A percentile compares a stretch with the other conserved stretches of the same genome.
These are phyloP conservation scores for Neolentinus lepideus DNA, from an alignment of 1,284 basidiomycete species.

Conservation along the genomic window DNA sequence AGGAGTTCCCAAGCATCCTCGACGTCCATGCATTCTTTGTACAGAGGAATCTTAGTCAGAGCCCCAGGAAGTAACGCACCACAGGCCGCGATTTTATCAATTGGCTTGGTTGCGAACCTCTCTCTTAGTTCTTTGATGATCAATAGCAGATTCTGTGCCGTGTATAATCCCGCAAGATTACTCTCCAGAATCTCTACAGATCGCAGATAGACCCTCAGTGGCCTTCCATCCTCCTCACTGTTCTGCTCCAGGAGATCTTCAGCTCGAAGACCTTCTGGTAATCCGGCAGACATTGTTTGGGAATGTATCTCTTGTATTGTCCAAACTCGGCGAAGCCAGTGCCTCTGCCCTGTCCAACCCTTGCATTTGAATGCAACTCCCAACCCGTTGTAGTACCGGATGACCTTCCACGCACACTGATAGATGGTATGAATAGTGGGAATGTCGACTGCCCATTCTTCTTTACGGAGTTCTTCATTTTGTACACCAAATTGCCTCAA, in stretches of 20 bases:
- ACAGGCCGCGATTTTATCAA: neutral
- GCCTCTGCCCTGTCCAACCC: neutral
- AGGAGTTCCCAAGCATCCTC: neutral
- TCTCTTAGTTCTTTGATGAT: neutral
- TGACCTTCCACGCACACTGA: neutral
- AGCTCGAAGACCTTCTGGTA: neutral
- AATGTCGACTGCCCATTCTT: constrained; percentile 9
- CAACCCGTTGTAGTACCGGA: neutral
- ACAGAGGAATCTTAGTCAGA: neutral
- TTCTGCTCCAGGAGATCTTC: neutral
- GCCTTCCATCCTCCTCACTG: neutral
- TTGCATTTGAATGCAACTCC: neutral
- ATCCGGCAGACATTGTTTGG: neutral
- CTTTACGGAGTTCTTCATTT: neutral
- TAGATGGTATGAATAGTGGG: constrained; percentile 5
- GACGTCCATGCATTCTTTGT: neutral
- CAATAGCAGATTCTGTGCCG: too few relatives aligned
- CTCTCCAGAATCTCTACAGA: neutral
- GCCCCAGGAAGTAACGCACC: neutral
- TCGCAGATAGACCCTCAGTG: neutral
- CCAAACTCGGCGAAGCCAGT: neutral
- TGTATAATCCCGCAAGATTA: too few relatives aligned
- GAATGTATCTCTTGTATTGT: neutral
- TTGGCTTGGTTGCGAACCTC: neutral
- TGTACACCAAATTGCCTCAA: constrained; percentile 1